phyloP scores from a whole-genome alignment of 2,329 filamentous ascomycete species.

The Colletotrichum gigasporum region DNA sequence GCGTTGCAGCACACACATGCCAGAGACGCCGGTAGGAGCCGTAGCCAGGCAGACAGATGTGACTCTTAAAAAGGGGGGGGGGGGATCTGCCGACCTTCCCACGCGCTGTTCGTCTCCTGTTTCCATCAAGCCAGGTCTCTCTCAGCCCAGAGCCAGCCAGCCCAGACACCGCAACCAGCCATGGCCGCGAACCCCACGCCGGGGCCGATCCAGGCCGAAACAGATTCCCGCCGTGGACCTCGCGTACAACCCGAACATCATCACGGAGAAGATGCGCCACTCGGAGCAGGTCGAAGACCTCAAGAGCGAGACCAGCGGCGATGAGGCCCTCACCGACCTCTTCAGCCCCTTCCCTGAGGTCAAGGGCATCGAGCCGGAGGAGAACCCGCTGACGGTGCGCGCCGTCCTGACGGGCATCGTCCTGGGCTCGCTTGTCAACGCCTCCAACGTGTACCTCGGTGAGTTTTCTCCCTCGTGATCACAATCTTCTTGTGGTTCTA shows the following conservation, averaged over 20 bases:
- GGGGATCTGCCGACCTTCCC: background rate
- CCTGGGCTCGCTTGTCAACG: constrained; percentile 68
- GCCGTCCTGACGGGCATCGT: constrained; percentile 64
- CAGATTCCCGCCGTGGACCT: constrained; percentile 17
- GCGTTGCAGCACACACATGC: too few relatives aligned
- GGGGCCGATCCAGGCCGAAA: constrained; percentile 23
- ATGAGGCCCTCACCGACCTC: constrained; percentile 45
- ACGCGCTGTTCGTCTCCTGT: background rate
- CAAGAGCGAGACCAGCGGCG: constrained; percentile 33
- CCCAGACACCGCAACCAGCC: background rate
- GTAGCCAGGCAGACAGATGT: background rate
- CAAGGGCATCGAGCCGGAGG: constrained; percentile 52
- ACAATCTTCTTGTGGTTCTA: constrained; percentile 63
- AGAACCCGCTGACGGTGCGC: constrained; percentile 62
- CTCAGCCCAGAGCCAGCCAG: constrained; percentile 18
- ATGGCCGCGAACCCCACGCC: constrained; percentile 5
- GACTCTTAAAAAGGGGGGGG: constrained; percentile 4
- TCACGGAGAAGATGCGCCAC: constrained; percentile 18
- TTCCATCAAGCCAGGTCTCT: constrained; percentile 18
- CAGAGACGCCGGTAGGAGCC: background rate
- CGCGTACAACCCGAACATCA: constrained; percentile 7
- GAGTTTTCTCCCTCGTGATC: constrained; percentile 56
- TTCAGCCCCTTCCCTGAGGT: constrained; percentile 52
- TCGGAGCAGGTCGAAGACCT: constrained; percentile 25
- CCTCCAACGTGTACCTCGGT: constrained; percentile 71